These are phyloP conservation scores for Fusarium decemcellulare DNA, from an alignment of 2,329 filamentous ascomycete species.

Conservation along the genomic window DNA sequence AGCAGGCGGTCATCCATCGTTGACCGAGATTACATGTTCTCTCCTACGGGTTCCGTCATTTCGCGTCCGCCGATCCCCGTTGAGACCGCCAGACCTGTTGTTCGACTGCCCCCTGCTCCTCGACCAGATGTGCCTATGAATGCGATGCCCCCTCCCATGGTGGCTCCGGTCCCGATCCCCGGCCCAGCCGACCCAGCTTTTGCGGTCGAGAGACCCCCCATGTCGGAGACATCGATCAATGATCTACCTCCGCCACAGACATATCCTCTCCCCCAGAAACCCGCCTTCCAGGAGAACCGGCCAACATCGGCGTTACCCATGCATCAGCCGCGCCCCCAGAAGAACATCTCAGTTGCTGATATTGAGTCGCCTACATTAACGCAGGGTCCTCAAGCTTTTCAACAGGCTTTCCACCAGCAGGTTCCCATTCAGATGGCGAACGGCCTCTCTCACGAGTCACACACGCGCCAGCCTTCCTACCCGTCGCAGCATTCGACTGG, in stretches of 20 bases:
- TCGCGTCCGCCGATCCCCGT: slow-evolving; percentile 75
- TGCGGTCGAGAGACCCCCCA: slow-evolving; percentile 30
- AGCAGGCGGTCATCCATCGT: slow-evolving; percentile 88
- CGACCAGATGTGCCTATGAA: slow-evolving; percentile 48
- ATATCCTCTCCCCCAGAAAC: slow-evolving; percentile 71
- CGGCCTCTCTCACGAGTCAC: slow-evolving; percentile 70
- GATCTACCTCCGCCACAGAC: slow-evolving; percentile 71
- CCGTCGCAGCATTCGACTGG: slow-evolving; percentile 79
- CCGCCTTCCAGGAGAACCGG: slow-evolving; percentile 69
- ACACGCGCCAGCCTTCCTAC: slow-evolving; percentile 78
- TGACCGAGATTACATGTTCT: slow-evolving; percentile 80
- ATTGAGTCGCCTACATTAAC: slow-evolving; percentile 84
- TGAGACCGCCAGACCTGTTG: slow-evolving; percentile 79
- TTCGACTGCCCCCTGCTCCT: slow-evolving; percentile 81
- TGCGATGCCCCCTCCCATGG: slow-evolving; percentile 29
- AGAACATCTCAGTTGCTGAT: slow-evolving; percentile 91
- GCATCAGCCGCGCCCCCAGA: slow-evolving; percentile 96
- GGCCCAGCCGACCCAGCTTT: slow-evolving; percentile 33
- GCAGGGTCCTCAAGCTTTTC: slow-evolving; percentile 79
- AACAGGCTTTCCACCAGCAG: slow-evolving; percentile 95
- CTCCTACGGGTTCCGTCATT: slow-evolving; percentile 84
- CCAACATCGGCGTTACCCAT: slow-evolving; percentile 73
- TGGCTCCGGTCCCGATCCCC: slow-evolving; percentile 10
- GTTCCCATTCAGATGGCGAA: slow-evolving; percentile 82
- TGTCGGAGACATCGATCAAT: slow-evolving; percentile 59